phyloP scores from a whole-genome alignment of 345 rosid genomes.

The Pelargonium nanum region DNA sequence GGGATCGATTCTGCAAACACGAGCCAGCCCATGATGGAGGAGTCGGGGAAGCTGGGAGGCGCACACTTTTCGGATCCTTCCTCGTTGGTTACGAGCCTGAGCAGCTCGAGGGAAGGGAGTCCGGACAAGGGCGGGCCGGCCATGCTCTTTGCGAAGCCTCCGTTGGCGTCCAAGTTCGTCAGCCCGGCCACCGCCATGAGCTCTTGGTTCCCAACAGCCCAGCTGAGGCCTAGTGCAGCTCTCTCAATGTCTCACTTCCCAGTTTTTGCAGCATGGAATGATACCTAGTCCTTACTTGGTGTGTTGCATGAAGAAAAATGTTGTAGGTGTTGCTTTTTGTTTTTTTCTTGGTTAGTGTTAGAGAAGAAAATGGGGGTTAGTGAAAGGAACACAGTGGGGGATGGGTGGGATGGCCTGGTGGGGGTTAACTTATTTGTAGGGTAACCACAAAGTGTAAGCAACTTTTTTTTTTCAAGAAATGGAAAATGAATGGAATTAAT shows the following conservation, averaged over 20 bases:
- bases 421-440: no score
- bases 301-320: constrained; percentile 4
- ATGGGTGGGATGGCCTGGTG: background rate
- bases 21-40: constrained; percentile 24
- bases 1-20: constrained; percentile 33
- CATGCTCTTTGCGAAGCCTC: constrained; percentile 41
- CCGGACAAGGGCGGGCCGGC: constrained; percentile 38
- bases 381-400: constrained; percentile 9
- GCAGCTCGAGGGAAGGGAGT: constrained; percentile 61
- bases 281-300: constrained; percentile 21
- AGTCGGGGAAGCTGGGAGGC: constrained; percentile 18
- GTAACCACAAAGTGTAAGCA: background rate
- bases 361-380: constrained; percentile 14
- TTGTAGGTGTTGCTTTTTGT: constrained; percentile 2
- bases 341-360: constrained; percentile 10
- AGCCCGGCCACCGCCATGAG: constrained; percentile 22
- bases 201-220: constrained; percentile 50
- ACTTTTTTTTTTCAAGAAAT: background rate
- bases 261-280: constrained; percentile 67
- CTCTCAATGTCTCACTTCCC: constrained; percentile 54
- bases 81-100: constrained; percentile 51
- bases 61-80: constrained; percentile 40
- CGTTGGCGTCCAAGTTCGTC: constrained; percentile 40
- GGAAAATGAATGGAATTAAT: no score
- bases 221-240: constrained; percentile 26